Evolutionary conservation across 371 early-diverging fungal genomes (phyloP).

Genomic region (Mortierella sp.): DNA sequence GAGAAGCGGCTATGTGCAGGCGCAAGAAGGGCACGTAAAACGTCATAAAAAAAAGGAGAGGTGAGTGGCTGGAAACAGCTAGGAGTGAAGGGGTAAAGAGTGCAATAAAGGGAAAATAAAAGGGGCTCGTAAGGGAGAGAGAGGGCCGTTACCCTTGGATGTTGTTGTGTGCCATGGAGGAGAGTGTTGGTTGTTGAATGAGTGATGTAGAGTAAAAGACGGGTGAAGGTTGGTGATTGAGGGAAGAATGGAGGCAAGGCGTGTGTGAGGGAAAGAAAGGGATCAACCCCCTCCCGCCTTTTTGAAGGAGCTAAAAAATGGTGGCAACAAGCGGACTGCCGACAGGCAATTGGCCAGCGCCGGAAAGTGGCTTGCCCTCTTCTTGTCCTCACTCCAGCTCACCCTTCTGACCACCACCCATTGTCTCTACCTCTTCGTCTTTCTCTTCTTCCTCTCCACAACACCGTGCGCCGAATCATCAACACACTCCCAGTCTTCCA

Average conservation of each 20-base stretch:
- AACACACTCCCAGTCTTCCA: not conserved
- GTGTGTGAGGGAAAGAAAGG: not conserved
- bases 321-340: conserved; percentile 7
- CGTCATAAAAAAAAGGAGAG: not conserved
- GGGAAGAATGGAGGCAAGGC: not conserved
- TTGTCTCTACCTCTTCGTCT: not conserved
- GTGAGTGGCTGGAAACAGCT: not conserved
- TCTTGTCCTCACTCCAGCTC: not conserved
- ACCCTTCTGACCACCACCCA: not conserved
- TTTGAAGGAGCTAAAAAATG: not conserved
- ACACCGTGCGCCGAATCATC: not conserved
- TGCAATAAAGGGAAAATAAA: not conserved
- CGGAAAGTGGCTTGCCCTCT: not conserved
- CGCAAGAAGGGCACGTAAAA: not conserved
- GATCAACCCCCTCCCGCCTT: not conserved
- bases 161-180: not conserved
- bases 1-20: conserved; percentile 23
- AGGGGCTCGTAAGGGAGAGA: not conserved
- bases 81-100: not conserved
- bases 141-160: not conserved
- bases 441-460: not conserved
- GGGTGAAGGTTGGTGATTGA: not conserved
- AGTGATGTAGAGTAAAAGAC: not conserved
- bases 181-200: not conserved
- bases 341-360: not conserved